Percentiles rank a stretch among this genome's conserved stretches.
Conservation (phyloP, 352 stramenopile genomes). For the Phytophthora sp. region DNA sequence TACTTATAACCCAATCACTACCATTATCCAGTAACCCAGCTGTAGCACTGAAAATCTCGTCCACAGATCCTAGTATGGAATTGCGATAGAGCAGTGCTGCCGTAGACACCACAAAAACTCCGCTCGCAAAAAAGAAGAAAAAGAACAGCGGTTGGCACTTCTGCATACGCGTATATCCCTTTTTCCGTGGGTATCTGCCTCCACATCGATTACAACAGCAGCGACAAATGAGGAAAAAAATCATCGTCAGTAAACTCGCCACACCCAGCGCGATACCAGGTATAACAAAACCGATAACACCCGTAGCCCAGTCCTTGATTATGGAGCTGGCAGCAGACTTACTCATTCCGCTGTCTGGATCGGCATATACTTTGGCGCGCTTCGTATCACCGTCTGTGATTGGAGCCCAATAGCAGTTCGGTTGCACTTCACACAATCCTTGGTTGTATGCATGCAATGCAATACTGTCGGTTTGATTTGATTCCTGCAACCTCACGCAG, state of each 20-base stretch:
- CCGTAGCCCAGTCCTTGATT: conserved; percentile 47
- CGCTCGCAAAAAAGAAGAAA: conserved; percentile 60
- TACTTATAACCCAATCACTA: conserved; percentile 43
- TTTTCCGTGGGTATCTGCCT: conserved; percentile 43
- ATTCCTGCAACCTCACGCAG: conserved; percentile 43
- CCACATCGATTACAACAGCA: conserved; percentile 76
- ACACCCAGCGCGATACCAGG: conserved; percentile 55
- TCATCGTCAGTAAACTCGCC: conserved; percentile 58
- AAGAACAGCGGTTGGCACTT: conserved; percentile 62
- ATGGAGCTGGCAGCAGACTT: conserved; percentile 22
- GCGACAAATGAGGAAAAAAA: conserved; percentile 68
- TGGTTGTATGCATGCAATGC: conserved; percentile 37
- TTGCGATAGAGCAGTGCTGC: conserved; percentile 60
- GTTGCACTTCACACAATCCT: conserved; percentile 53
- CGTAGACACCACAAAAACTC: conserved; percentile 43
- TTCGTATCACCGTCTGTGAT: conserved; percentile 35
- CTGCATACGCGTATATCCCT: conserved; percentile 59
- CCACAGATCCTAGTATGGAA: conserved; percentile 43
- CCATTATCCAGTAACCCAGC: conserved; percentile 38
- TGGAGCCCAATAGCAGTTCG: conserved; percentile 66
- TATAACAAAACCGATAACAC: conserved; percentile 49
- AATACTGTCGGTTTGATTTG: conserved; percentile 14
- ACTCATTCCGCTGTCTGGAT: conserved; percentile 31
- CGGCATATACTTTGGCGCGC: conserved; percentile 32
- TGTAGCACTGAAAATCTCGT: conserved; percentile 46